These are phyloP conservation scores for Morella rubra DNA, from an alignment of 306 rosid species.

Conservation along the genomic window DNA sequence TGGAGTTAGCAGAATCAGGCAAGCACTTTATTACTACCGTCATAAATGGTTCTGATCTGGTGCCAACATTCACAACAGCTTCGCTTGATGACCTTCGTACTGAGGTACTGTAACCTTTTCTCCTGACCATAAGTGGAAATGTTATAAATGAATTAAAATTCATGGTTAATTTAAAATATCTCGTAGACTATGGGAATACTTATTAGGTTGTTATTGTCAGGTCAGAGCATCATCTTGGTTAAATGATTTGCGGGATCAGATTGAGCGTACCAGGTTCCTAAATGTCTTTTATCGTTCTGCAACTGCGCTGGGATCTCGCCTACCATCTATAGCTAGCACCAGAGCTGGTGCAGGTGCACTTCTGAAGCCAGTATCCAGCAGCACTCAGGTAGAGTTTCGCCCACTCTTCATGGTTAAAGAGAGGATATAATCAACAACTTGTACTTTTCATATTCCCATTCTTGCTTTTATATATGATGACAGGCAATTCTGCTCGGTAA, in stretches of 20 bases:
- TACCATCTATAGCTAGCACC: constrained; percentile 90
- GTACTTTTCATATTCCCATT: background rate
- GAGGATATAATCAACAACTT: background rate
- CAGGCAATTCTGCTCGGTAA: constrained; percentile 24
- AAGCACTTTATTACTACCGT: constrained; percentile 84
- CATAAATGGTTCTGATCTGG: constrained; percentile 90
- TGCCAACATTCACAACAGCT: constrained; percentile 93
- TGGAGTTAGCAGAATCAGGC: constrained; percentile 98
- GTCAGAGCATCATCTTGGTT: constrained; percentile 94
- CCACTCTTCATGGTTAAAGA: constrained; percentile 1
- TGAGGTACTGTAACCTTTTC: constrained; percentile 55
- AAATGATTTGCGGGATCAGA: constrained; percentile 90
- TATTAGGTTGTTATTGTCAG: constrained; percentile 37
- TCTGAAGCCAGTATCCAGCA: constrained; percentile 77
- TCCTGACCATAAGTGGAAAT: constrained; percentile 4
- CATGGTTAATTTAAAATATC: background rate
- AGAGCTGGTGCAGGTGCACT: constrained; percentile 91
- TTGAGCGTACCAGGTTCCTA: constrained; percentile 80
- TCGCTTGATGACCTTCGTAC: constrained; percentile 89
- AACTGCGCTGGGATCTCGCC: constrained; percentile 82
- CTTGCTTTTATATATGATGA: constrained; percentile 1
- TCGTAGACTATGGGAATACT: constrained; percentile 4
- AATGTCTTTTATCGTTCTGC: constrained; percentile 95
- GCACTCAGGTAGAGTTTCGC: constrained; percentile 73
- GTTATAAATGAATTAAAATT: background rate